phyloP scores from a whole-genome alignment of 345 rosid species.

The Lepidium didymum region DNA sequence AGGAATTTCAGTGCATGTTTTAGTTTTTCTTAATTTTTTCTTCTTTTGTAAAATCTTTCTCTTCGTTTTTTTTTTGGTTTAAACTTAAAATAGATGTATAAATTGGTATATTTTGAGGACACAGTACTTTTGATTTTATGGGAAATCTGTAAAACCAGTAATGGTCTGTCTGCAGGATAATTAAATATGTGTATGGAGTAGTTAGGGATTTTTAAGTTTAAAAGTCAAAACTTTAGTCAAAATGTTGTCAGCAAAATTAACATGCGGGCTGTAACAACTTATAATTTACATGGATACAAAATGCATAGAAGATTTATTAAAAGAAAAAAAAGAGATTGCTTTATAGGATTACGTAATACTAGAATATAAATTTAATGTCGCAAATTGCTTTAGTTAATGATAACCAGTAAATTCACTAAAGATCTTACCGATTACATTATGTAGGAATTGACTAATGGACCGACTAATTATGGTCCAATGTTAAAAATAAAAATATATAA shows the following conservation, averaged over 20 bases:
- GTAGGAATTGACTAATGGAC: too few species aligned
- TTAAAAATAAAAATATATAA: too few species aligned
- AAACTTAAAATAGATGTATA: neutral
- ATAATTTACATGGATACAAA: neutral
- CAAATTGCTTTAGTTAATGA: too few species aligned
- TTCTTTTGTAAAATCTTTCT: neutral
- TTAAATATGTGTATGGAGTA: neutral
- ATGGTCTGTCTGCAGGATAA: neutral
- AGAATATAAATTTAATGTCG: neutral
- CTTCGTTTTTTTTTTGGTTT: neutral
- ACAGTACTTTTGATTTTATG: neutral
- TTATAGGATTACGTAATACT: neutral
- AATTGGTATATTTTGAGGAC: neutral
- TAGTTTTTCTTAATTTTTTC: neutral
- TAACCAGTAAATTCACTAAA: too few species aligned
- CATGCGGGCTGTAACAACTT: slow-evolving; percentile 9
- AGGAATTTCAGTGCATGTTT: neutral
- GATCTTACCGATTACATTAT: too few species aligned
- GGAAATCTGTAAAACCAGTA: slow-evolving; percentile 4
- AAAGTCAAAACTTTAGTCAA: slow-evolving; percentile 12
- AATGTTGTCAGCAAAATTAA: slow-evolving; percentile 8
- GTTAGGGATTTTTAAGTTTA: slow-evolving; percentile 12
- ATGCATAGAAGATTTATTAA: neutral
- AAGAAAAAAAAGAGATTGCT: neutral
- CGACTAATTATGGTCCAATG: too few species aligned